Evolutionary conservation across 768 basidiomycete species (phyloP).

Genomic region (Psilocybe subaeruginosa): DNA sequence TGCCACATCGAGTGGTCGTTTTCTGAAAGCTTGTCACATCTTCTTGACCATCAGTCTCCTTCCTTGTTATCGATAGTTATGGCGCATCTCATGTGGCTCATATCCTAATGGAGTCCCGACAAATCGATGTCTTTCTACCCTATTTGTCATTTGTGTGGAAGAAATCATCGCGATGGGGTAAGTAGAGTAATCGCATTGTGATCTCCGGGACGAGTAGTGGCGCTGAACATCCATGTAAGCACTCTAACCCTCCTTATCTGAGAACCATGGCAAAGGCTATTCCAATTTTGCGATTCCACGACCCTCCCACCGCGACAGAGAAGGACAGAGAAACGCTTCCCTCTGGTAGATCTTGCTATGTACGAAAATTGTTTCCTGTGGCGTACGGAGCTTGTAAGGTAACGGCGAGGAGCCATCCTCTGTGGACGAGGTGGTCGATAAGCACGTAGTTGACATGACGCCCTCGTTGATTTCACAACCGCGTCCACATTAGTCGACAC

Average conservation of each 20-base stretch:
- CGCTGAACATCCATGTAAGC: background rate
- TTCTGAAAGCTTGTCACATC: too few relatives aligned
- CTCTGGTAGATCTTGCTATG: background rate
- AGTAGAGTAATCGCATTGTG: too few relatives aligned
- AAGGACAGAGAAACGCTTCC: background rate
- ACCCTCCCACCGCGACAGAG: background rate
- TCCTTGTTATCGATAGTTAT: too few relatives aligned
- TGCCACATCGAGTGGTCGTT: too few relatives aligned
- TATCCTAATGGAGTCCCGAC: too few relatives aligned
- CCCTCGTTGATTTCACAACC: background rate
- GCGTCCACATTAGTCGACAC: background rate
- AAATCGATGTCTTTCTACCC: too few relatives aligned
- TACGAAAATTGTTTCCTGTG: background rate
- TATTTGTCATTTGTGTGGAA: too few relatives aligned
- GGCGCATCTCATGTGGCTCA: too few relatives aligned
- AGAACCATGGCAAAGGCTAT: background rate
- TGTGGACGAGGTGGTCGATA: background rate
- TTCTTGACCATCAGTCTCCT: too few relatives aligned
- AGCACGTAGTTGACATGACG: slow-evolving; percentile 12
- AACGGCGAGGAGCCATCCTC: background rate
- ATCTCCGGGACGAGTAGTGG: too few relatives aligned
- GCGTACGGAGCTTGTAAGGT: background rate
- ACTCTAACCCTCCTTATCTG: background rate
- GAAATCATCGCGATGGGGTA: too few relatives aligned
- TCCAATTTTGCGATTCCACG: too few relatives aligned